Evolutionary conservation across 163 green algal genomes (phyloP), one percentile per base, ranked within the genome.

Genomic region (Chlamydomonas reinhardtii): DNA sequence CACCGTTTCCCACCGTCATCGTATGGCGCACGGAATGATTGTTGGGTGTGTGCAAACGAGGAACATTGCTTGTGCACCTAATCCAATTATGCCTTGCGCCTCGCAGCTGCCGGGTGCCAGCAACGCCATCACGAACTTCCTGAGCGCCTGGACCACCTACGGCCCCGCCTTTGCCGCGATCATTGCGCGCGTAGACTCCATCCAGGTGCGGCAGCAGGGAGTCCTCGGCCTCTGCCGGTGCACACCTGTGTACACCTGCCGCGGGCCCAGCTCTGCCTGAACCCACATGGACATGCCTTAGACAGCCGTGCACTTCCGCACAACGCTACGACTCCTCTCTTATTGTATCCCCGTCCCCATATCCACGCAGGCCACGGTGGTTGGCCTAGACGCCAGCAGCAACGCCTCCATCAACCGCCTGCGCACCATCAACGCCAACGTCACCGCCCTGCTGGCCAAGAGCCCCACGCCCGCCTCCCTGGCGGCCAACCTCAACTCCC

Each of bases 331-430:
- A n/a, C n/a, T n/a, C n/a, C n/a, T n/a, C n/a, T n/a, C n/a, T n/a
- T n/a, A n/a, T n/a, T n/a, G n/a, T n/a, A n/a, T n/a, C n/a, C n/a
- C n/a, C n/a, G n/a, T n/a, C n/a, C n/a, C n/a, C n/a, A n/a, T n/a
- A n/a, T n/a, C n/a, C n/a, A n/a, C 11, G 35, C 56, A 82, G 74
- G 32, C 74, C 25, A 61, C 56, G 32, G 74, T 82, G 59, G 59
- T 34, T 4, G 1, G 25, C 56, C 74, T 82, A 34, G 74, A 82
- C 59, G 12, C 32, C 59, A 32, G 56, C 74, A 82, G 32, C 59
- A 82, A 52, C 24, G 32, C 32, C 59, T n/a, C 34, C 0, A 0
- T 82, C 11, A 8, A 37, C 17, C 65, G 9, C 56, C 59, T 82
- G 35, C 32, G 32, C 20, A 82, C 20, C 22, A 24, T 82, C 8